Base-by-base conservation (phyloP, 192 early-diverging fungal species). In the Phlyctochytrium planicorne region DNA sequence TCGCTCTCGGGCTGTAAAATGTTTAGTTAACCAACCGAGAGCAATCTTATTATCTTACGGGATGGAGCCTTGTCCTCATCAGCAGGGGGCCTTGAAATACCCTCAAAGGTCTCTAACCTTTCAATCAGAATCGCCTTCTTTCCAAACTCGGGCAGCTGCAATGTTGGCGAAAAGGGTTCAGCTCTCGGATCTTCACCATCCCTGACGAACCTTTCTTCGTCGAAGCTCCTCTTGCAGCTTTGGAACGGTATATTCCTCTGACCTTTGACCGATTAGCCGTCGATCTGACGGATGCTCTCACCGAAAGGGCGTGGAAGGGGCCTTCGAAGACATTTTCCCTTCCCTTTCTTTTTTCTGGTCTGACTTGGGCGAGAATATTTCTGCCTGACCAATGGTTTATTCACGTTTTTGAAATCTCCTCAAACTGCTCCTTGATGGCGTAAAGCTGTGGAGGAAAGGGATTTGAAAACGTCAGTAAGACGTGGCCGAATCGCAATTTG, bases 51-150 rank as follows among this genome's bases (percentile, higher is more conserved):
- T 16, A 20, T 37, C 23, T 14, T 14, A 25, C 3, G 66, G 14
- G 27, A 61, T 34, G 65, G 10, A 17, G 33, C 20, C 53, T 29
- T 10, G 23, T 24, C 27, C 36, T 3, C 10, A 36, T 40, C 34
- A 10, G 34, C 34, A 34, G 23, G 16, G 34, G 12, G 1, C 4
- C 59, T 24, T 2, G 53, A 3, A 37, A 62, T 63, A 23, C 62
- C 62, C 14, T 70, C 62, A 40, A 34, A 57, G 2, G n/a, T 23
- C 53, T 70, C 69, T 34, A 64, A 62, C 12, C 69, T 40, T 34
- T 53, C 62, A 30, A 70, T 70, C 32, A 69, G 67, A 2, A 53
- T 52, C 30, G 62, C 47, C 53, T 70, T 70, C 25, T 25, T 53
- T 2, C 69, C 69, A 2, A 29, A n/a, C 29, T 30, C 55, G 14